These are phyloP conservation scores for Pachyrhizus erosus DNA, from an alignment of 306 rosid genomes.

Conservation along the genomic window DNA sequence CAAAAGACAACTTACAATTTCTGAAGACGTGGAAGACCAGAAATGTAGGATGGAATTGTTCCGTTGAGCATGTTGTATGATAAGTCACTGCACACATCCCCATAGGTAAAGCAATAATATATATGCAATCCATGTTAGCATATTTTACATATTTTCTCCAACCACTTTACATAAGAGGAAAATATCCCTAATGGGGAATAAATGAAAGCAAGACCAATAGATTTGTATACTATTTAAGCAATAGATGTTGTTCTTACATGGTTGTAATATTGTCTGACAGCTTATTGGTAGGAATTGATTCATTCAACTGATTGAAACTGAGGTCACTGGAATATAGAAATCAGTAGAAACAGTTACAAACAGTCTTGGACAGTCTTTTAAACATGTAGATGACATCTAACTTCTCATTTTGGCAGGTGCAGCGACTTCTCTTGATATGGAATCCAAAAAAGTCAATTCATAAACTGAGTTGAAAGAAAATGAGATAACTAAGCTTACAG, in stretches of 20 bases:
- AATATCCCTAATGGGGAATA: slow-evolving; percentile 11
- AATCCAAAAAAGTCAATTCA: not conserved
- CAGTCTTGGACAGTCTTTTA: slow-evolving; percentile 4
- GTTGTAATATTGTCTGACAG: slow-evolving; percentile 76
- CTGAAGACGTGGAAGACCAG: slow-evolving; percentile 74
- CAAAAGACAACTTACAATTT: slow-evolving; percentile 65
- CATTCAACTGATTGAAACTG: slow-evolving; percentile 74
- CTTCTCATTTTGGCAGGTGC: not conserved
- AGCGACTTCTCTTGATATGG: not conserved
- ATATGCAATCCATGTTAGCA: slow-evolving; percentile 20
- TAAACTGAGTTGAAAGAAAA: slow-evolving; percentile 10
- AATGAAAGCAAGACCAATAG: slow-evolving; percentile 21
- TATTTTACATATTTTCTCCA: not conserved
- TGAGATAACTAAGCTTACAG: slow-evolving; percentile 62
- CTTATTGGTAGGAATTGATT: slow-evolving; percentile 65
- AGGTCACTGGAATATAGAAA: slow-evolving; percentile 71
- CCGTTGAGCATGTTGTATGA: slow-evolving; percentile 80
- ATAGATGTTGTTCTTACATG: slow-evolving; percentile 69
- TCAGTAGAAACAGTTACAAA: slow-evolving; percentile 33
- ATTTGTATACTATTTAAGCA: slow-evolving; percentile 29
- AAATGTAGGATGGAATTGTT: slow-evolving; percentile 67
- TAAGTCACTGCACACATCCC: slow-evolving; percentile 58
- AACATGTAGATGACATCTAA: slow-evolving; percentile 12
- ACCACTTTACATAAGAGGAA: not conserved
- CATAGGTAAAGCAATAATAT: slow-evolving; percentile 4